Percentiles rank a stretch among this genome's conserved stretches.
Conservation (phyloP, 345 rosid genomes). For the Stellera chamaejasme region DNA sequence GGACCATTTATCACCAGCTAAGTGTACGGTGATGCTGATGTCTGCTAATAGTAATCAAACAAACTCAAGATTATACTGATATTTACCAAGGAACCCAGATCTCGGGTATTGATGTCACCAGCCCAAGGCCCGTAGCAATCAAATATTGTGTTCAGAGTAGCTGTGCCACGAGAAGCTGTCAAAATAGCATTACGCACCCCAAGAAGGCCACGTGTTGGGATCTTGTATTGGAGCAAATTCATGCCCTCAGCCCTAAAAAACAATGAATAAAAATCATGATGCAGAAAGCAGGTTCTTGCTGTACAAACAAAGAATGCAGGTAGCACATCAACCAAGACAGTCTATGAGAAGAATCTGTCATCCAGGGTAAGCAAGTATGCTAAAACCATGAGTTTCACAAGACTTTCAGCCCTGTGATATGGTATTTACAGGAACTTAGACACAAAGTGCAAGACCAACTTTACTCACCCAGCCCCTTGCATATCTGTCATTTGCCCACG, state of each 20-base stretch:
- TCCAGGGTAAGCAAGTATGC: no score
- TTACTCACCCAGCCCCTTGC: constrained; percentile 73
- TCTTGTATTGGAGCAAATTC: constrained; percentile 64
- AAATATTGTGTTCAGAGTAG: constrained; percentile 80
- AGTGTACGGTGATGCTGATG: no score
- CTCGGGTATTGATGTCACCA: constrained; percentile 80
- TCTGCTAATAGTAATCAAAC: no score
- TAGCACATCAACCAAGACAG: no score
- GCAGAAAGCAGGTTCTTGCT: background rate
- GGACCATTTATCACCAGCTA: no score
- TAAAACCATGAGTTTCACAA: background rate
- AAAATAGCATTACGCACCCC: constrained; percentile 93
- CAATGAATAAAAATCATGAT: constrained; percentile 4
- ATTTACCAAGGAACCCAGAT: constrained; percentile 90
- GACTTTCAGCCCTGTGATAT: background rate
- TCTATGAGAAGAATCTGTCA: no score
- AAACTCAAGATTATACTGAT: background rate
- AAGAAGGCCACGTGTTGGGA: constrained; percentile 97
- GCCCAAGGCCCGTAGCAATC: constrained; percentile 94
- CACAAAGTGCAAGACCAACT: constrained; percentile 8
- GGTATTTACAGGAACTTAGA: background rate
- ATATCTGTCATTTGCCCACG: constrained; percentile 95
- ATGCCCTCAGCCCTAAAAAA: constrained; percentile 79
- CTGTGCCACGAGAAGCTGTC: constrained; percentile 97
- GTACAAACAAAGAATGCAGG: background rate